A percentile compares a stretch with the other conserved stretches of the same genome.
Conservation (phyloP, 805 yeast species). For the Nakazawaea ernobii region DNA sequence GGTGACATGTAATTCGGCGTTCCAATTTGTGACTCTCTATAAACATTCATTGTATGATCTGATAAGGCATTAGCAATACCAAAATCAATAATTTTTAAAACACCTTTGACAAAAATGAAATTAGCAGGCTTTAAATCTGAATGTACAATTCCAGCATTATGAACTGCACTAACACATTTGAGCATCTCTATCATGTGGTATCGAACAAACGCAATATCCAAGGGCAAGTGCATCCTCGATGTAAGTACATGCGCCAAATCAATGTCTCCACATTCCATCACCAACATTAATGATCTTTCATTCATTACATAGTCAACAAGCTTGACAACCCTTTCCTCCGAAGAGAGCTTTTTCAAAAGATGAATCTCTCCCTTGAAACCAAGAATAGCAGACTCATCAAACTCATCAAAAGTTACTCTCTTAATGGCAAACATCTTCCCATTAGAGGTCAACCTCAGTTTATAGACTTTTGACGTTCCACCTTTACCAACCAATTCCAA, state of each 20-base stretch:
- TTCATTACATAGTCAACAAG: slow-evolving; percentile 69
- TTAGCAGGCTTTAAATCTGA: slow-evolving; percentile 53
- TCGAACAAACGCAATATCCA: slow-evolving; percentile 73
- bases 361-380: slow-evolving; percentile 92
- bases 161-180: slow-evolving; percentile 84
- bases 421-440: slow-evolving; percentile 73
- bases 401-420: slow-evolving; percentile 73
- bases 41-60: slow-evolving; percentile 84
- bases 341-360: slow-evolving; percentile 52
- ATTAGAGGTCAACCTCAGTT: slow-evolving; percentile 49
- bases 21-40: slow-evolving; percentile 87
- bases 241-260: slow-evolving; percentile 80
- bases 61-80: slow-evolving; percentile 95
- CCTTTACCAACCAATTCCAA: slow-evolving; percentile 83
- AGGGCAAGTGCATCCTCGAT: slow-evolving; percentile 39
- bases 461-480: slow-evolving; percentile 88
- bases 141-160: slow-evolving; percentile 70
- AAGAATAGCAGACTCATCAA: slow-evolving; percentile 64
- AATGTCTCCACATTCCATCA: slow-evolving; percentile 94
- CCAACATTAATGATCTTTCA: slow-evolving; percentile 58
- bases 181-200: slow-evolving; percentile 75
- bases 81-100: slow-evolving; percentile 85
- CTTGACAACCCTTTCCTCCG: slow-evolving; percentile 69
- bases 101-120: slow-evolving; percentile 76
- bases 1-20: slow-evolving; percentile 99